These are phyloP conservation scores for Trametes meyenii DNA, from an alignment of 768 basidiomycete species.

Conservation along the genomic window DNA sequence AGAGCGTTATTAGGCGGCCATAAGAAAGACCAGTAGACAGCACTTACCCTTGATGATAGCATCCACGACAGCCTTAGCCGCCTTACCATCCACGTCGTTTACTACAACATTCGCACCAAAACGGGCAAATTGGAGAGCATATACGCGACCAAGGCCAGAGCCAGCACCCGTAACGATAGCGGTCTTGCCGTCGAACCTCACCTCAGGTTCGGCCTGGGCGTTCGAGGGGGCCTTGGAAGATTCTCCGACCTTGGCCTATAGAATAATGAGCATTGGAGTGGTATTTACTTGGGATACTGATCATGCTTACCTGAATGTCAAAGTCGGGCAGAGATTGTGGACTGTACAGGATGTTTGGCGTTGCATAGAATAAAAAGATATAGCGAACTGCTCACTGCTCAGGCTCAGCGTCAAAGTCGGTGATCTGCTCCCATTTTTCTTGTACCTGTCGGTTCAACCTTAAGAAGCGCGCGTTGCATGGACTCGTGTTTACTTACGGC, in stretches of 20 bases:
- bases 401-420: slow-evolving; percentile 69
- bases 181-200: slow-evolving; percentile 88
- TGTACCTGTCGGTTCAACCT: slow-evolving; percentile 57
- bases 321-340: slow-evolving; percentile 67
- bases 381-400: slow-evolving; percentile 54
- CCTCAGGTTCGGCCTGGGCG: slow-evolving; percentile 63
- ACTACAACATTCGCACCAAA: slow-evolving; percentile 97
- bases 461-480: neutral
- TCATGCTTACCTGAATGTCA: slow-evolving; percentile 51
- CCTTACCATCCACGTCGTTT: slow-evolving; percentile 91
- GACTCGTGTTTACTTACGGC: slow-evolving; percentile 57
- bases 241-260: slow-evolving; percentile 36
- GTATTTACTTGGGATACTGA: neutral
- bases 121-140: slow-evolving; percentile 88
- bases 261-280: too few relatives aligned
- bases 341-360: slow-evolving; percentile 40
- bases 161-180: slow-evolving; percentile 95
- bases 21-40: neutral
- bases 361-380: neutral
- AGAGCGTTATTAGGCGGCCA: neutral
- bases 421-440: slow-evolving; percentile 79
- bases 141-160: slow-evolving; percentile 89
- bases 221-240: slow-evolving; percentile 72
- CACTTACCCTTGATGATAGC: slow-evolving; percentile 77
- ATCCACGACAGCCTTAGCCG: slow-evolving; percentile 80